phyloP scores from a whole-genome alignment of 1,139 yeast genomes.

The Sugiyamaella paludigena region DNA sequence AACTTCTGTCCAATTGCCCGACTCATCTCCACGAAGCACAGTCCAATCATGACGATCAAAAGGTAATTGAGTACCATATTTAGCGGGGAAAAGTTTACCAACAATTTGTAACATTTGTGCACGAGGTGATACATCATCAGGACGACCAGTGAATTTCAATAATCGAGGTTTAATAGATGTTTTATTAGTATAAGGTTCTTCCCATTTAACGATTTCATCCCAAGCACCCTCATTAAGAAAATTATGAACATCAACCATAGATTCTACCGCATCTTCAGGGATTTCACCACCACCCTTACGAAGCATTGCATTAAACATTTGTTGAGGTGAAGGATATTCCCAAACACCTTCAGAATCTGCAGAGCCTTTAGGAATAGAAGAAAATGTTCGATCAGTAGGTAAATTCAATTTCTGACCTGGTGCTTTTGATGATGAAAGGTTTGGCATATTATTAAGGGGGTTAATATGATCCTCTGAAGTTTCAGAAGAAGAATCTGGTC shows the following conservation, averaged over 20 bases:
- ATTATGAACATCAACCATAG: slow-evolving; percentile 97
- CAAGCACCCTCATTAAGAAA: slow-evolving; percentile 97
- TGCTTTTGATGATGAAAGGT: slow-evolving; percentile 60
- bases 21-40: slow-evolving; percentile 61
- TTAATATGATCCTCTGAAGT: slow-evolving; percentile 51
- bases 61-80: slow-evolving; percentile 78
- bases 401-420: slow-evolving; percentile 78
- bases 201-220: slow-evolving; percentile 94
- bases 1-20: slow-evolving; percentile 55
- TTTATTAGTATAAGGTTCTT: slow-evolving; percentile 53
- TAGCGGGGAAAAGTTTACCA: slow-evolving; percentile 68
- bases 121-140: slow-evolving; percentile 83
- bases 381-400: slow-evolving; percentile 79
- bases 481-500: slow-evolving; percentile 27
- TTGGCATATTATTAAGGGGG: slow-evolving; percentile 90
- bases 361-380: slow-evolving; percentile 85
- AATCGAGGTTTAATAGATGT: slow-evolving; percentile 68
- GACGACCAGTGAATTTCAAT: slow-evolving; percentile 86
- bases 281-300: slow-evolving; percentile 84
- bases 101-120: slow-evolving; percentile 68
- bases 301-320: slow-evolving; percentile 96
- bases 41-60: slow-evolving; percentile 99
- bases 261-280: slow-evolving; percentile 92
- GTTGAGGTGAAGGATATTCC: slow-evolving; percentile 99
- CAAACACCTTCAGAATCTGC: slow-evolving; percentile 67